These are phyloP conservation scores for Neolentinus lepideus DNA, from an alignment of 1,284 basidiomycete species.

Conservation along the genomic window DNA sequence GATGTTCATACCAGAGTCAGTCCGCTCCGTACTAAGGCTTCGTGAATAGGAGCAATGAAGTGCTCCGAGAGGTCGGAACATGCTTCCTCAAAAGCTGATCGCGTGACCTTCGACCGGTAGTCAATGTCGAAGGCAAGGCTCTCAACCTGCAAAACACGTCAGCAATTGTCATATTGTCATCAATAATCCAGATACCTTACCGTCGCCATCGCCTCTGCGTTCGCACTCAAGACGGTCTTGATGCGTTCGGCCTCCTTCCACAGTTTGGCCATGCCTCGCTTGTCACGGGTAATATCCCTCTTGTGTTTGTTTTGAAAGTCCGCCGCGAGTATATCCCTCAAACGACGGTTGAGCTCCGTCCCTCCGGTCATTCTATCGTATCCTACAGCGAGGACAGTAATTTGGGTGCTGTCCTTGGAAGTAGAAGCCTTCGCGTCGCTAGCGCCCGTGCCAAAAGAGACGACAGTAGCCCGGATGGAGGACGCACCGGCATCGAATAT, in stretches of 20 bases:
- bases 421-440: conserved; percentile 34
- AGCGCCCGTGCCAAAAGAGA: conserved; percentile 63
- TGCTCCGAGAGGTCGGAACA: conserved; percentile 55
- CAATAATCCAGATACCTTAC: conserved; percentile 34
- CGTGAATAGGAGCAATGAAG: conserved; percentile 71
- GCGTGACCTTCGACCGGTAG: conserved; percentile 73
- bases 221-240: conserved; percentile 93
- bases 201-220: conserved; percentile 68
- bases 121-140: conserved; percentile 88
- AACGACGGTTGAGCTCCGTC: conserved; percentile 74
- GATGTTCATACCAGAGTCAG: conserved; percentile 47
- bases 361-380: conserved; percentile 79
- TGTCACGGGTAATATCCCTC: conserved; percentile 64
- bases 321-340: conserved; percentile 77
- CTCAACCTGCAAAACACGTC: conserved; percentile 60
- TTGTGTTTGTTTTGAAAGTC: conserved; percentile 69
- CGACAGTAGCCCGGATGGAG: conserved; percentile 81
- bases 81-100: conserved; percentile 71
- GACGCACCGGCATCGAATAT: conserved; percentile 94
- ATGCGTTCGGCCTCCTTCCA: conserved; percentile 91
- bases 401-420: conserved; percentile 58
- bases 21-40: conserved; percentile 68
- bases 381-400: conserved; percentile 75
- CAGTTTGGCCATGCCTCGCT: conserved; percentile 86
- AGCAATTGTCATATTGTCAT: conserved; percentile 5